These are phyloP conservation scores for Darksidea phi DNA, from an alignment of 495 filamentous ascomycete genomes.

Conservation along the genomic window DNA sequence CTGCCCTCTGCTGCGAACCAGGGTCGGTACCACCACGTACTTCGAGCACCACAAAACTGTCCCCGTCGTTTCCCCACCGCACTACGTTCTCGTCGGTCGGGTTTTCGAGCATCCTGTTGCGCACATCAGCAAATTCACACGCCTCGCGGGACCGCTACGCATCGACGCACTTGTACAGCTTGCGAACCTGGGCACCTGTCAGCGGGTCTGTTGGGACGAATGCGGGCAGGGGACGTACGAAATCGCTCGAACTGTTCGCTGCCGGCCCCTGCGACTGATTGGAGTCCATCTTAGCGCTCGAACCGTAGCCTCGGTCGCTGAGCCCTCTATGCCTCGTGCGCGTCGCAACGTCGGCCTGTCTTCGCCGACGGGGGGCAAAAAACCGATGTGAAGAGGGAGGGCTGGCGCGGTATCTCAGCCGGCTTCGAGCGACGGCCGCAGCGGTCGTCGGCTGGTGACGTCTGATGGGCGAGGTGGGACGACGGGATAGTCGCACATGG, in stretches of 20 bases:
- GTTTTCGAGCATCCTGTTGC: slow-evolving; percentile 89
- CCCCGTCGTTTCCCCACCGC: slow-evolving; percentile 89
- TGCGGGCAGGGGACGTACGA: slow-evolving; percentile 56
- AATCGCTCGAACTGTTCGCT: slow-evolving; percentile 73
- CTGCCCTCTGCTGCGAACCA: background rate
- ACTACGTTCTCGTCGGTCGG: slow-evolving; percentile 89
- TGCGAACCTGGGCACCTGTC: slow-evolving; percentile 70
- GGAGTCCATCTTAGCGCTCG: slow-evolving; percentile 35
- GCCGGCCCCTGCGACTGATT: slow-evolving; percentile 44
- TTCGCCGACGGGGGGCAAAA: no score
- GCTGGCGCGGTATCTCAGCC: background rate
- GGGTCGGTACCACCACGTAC: slow-evolving; percentile 50
- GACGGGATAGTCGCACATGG: background rate
- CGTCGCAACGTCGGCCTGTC: no score
- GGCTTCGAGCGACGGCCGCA: background rate
- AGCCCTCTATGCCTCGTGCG: no score
- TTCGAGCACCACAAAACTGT: slow-evolving; percentile 97
- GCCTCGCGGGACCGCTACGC: background rate
- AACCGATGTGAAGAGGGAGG: background rate
- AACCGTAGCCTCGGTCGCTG: background rate
- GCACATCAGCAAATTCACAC: slow-evolving; percentile 20
- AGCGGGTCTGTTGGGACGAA: slow-evolving; percentile 20
- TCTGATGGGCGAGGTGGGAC: slow-evolving; percentile 8
- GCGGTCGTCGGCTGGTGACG: slow-evolving; percentile 4
- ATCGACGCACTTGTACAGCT: slow-evolving; percentile 86